Conservation (phyloP, 1,139 yeast genomes). For the Saccharomycopsis crataegensis region DNA sequence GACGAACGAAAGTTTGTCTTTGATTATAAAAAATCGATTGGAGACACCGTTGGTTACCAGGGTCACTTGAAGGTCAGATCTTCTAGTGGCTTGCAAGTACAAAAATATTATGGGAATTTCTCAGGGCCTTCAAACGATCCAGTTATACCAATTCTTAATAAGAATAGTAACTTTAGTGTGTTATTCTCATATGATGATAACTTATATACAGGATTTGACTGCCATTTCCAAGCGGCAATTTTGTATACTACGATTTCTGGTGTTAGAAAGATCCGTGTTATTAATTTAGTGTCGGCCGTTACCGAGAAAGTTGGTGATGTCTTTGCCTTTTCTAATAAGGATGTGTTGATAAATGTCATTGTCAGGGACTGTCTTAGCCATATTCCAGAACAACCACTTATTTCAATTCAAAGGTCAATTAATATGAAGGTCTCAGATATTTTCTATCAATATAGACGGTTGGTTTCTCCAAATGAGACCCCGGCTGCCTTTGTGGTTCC, state of each 20-base stretch:
- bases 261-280: constrained; percentile 72
- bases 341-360: constrained; percentile 65
- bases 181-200: constrained; percentile 73
- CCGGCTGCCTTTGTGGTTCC: constrained; percentile 70
- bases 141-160: constrained; percentile 55
- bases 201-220: constrained; percentile 63
- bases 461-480: constrained; percentile 40
- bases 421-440: constrained; percentile 63
- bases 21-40: constrained; percentile 45
- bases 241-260: constrained; percentile 78
- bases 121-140: constrained; percentile 37
- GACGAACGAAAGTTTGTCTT: constrained; percentile 65
- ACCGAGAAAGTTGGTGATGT: constrained; percentile 68
- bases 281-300: constrained; percentile 76
- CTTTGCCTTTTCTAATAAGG: constrained; percentile 79
- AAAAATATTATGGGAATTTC: constrained; percentile 64
- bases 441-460: constrained; percentile 67
- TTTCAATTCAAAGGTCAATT: constrained; percentile 56
- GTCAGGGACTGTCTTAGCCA: constrained; percentile 62
- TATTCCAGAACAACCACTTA: constrained; percentile 52
- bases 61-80: constrained; percentile 81
- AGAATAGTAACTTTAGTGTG: constrained; percentile 64
- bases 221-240: constrained; percentile 87
- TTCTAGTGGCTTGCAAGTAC: constrained; percentile 80
- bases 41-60: constrained; percentile 57